Evolutionary conservation across 306 rosid species (phyloP), one percentile per base, ranked within the genome.

Genomic region (Vigna radiata): DNA sequence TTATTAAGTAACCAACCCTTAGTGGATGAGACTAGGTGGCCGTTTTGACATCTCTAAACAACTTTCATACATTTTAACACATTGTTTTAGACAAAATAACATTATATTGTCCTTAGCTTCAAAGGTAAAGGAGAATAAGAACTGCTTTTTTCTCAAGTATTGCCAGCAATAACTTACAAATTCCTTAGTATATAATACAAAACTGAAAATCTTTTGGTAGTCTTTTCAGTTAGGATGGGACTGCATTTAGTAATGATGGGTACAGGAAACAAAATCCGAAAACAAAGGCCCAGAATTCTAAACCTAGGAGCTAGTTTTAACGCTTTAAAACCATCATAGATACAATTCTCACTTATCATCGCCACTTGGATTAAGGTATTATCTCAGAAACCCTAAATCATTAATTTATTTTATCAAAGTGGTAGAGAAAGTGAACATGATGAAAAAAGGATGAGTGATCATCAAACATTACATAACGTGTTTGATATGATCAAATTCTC

Each of bases 401-500:
- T 64, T 10, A 18, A 8, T 64, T 37, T 27, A 6, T 1, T 29
- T 29, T 29, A 0, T 63, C 2, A 8, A 16, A 41, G 70, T 1
- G 33, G 33, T 17, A 10, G 11, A 0, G 52, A 43, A 66, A 36
- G 71, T 16, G 71, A 66, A 41, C 1, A 21, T 66, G 71, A 66
- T 21, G 71, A 19, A 43, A 59, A 19, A 33, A 36, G 29, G 13
- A 66, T 10, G 4, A 11, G 71, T 66, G 71, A 43, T 66, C 7
- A 43, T 66, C 50, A 10, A 15, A 4, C 46, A 16, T 14, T 14
- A 0, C 46, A 62, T 14, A 14, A 5, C 17, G 4, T 58, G 37
- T 25, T 25, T 61, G 44, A 61, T 29, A 61, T 61, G 67, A 31
- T 61, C 67, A 17, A 61, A 61, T 7, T 25, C 15, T 61, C 67